phyloP scores from a whole-genome alignment of 495 filamentous ascomycete genomes.

The Aspergillus bertholletiae region DNA sequence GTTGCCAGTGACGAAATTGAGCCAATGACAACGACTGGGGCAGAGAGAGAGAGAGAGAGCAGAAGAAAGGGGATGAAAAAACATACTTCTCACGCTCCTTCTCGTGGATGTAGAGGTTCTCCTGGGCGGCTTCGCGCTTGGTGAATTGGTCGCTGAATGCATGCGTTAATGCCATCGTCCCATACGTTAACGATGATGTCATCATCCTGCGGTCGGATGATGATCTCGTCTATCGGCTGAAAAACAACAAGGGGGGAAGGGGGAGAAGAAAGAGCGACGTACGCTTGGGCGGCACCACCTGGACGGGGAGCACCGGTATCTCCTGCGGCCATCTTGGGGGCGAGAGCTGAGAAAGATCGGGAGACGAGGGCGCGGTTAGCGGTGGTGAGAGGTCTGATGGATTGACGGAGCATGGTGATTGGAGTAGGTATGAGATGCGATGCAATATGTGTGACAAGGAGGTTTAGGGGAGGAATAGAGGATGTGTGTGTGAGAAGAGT shows the following conservation, averaged over 20 bases:
- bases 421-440: conserved; percentile 2
- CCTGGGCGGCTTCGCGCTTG: conserved; percentile 81
- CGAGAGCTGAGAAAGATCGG: conserved; percentile 61
- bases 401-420: conserved; percentile 63
- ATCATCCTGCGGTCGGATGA: conserved; percentile 3
- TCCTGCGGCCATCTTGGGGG: conserved; percentile 60
- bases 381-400: conserved; percentile 54
- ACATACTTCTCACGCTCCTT: conserved; percentile 80
- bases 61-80: not conserved
- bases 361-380: conserved; percentile 45
- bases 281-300: conserved; percentile 33
- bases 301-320: conserved; percentile 63
- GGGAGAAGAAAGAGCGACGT: conserved; percentile 12
- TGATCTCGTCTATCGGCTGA: not conserved
- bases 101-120: conserved; percentile 77
- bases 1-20: not conserved
- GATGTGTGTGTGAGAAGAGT: conserved; percentile 4
- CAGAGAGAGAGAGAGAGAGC: not conserved
- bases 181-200: conserved; percentile 13
- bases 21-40: not conserved
- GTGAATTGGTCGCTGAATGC: conserved; percentile 77
- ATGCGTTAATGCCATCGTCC: not conserved
- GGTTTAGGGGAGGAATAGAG: too few relatives aligned
- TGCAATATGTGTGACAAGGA: not conserved
- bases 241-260: not conserved